Evolutionary conservation across 2,329 filamentous ascomycete genomes (phyloP), one percentile per base, ranked within the genome.

Genomic region (Plenodomus biglobosus): DNA sequence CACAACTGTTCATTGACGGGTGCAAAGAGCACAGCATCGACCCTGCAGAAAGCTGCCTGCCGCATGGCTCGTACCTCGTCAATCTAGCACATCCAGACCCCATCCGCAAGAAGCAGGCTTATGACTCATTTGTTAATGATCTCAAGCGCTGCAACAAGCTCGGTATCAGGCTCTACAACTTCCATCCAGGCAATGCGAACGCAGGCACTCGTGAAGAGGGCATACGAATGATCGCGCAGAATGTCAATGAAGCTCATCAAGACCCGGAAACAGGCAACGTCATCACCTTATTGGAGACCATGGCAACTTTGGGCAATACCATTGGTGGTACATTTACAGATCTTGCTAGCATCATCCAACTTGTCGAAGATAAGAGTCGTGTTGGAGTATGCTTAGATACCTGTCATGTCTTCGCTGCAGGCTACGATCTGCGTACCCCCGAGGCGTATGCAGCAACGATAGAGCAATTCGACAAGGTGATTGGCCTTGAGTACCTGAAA

Each of bases 331-430:
- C 81, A 1, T 95, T 96, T 69, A 85, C 92, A 68, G 92, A 99
- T 62, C 80, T 99, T 39, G 80, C 86, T 11, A 88, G 91, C 63
- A 89, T 96, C 55, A 95, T 99, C 59, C 80, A 80, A 13, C 78
- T 85, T 8, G 83, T 97, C 19, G 81, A 91, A 18, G 84, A 95
- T 70, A 95, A 96, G 75, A 71, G 77, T 37, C 85, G 94, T 24
- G 86, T 99, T 1, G 94, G 92, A 38, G 91, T 99, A 16, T 99
- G 94, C 72, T 84, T 99, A 47, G 94, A 99, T 70, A 99, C 94
- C 0, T 99, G 94, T 74, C 94, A 99, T 73, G 85, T 91, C 49
- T 97, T 97, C 71, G 92, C 92, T 0, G 92, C 90, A 0, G 94
- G 94, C 5, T 94, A 97, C 69, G 94, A 99, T 70, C 74, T 99